Evolutionary conservation across 2,329 filamentous ascomycete genomes (phyloP).

Genomic region (Fusarium sp.): DNA sequence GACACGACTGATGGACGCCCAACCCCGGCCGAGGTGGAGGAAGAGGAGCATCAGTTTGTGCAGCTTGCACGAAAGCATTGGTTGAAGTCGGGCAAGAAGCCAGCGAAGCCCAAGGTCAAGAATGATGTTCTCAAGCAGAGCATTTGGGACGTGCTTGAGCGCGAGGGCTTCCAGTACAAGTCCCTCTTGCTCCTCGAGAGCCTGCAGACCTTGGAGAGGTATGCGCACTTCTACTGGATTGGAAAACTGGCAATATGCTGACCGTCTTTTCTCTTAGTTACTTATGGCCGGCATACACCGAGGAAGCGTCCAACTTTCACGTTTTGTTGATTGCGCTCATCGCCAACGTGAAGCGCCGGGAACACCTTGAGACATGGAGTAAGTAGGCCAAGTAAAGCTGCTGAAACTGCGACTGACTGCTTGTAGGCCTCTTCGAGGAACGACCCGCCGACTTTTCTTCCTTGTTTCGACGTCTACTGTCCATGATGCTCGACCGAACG

Average conservation of each 20-base stretch:
- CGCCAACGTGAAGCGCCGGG: constrained; percentile 87
- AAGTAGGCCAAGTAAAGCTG: constrained; percentile 43
- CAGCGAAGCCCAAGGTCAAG: constrained; percentile 77
- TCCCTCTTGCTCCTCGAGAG: constrained; percentile 88
- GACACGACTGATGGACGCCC: constrained; percentile 55
- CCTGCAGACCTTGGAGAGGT: constrained; percentile 89
- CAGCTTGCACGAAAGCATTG: constrained; percentile 87
- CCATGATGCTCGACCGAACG: constrained; percentile 81
- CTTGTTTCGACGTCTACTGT: constrained; percentile 89
- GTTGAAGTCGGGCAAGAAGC: constrained; percentile 74
- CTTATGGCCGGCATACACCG: constrained; percentile 92
- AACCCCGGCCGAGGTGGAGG: constrained; percentile 75
- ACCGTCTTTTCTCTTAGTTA: constrained; percentile 67
- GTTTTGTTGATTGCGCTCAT: constrained; percentile 88
- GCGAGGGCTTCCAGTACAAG: constrained; percentile 80
- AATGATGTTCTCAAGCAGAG: constrained; percentile 87
- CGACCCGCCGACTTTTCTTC: constrained; percentile 85
- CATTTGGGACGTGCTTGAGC: constrained; percentile 90
- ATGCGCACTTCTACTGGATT: constrained; percentile 17
- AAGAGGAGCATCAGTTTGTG: constrained; percentile 78
- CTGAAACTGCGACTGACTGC: constrained; percentile 27
- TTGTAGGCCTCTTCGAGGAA: constrained; percentile 77
- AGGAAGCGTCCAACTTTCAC: constrained; percentile 91
- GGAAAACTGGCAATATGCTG: constrained; percentile 38
- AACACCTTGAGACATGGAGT: constrained; percentile 91